Percentiles rank a stretch among this genome's conserved stretches.
These are phyloP conservation scores for Hypoxylon perforatum DNA, from an alignment of 495 filamentous ascomycete genomes.

Conservation along the genomic window DNA sequence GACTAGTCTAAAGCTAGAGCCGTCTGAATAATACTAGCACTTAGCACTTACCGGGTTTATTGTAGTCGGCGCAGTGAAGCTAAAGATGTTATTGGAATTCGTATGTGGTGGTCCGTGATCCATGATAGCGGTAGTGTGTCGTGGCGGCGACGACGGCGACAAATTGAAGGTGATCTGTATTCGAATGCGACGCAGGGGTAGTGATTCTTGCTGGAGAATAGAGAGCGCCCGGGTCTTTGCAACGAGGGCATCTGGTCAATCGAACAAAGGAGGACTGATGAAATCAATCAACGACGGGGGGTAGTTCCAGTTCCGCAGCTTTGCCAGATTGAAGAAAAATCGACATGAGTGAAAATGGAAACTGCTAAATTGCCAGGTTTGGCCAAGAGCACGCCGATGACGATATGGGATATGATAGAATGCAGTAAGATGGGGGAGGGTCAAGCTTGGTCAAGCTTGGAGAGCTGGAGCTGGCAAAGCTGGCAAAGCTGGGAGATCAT, in stretches of 20 bases:
- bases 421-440: no score
- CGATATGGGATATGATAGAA: no score
- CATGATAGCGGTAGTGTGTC: constrained; percentile 47
- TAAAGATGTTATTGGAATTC: constrained; percentile 47
- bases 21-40: constrained; percentile 3
- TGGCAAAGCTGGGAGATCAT: not conserved
- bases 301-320: not conserved
- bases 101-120: constrained; percentile 49
- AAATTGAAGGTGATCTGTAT: constrained; percentile 27
- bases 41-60: constrained; percentile 43
- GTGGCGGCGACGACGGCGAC: constrained; percentile 26
- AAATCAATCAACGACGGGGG: not conserved
- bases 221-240: constrained; percentile 23
- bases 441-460: no score
- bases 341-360: no score
- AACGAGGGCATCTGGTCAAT: constrained; percentile 37
- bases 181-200: constrained; percentile 31
- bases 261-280: constrained; percentile 7
- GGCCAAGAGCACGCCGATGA: no score
- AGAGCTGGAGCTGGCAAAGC: no score
- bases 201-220: constrained; percentile 25
- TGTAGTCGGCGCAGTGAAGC: constrained; percentile 41
- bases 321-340: no score
- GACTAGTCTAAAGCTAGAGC: constrained; percentile 4
- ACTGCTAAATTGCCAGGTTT: no score